Evolutionary conservation across 2,329 filamentous ascomycete genomes (phyloP).

Genomic region (Pyrenochaeta sp.): DNA sequence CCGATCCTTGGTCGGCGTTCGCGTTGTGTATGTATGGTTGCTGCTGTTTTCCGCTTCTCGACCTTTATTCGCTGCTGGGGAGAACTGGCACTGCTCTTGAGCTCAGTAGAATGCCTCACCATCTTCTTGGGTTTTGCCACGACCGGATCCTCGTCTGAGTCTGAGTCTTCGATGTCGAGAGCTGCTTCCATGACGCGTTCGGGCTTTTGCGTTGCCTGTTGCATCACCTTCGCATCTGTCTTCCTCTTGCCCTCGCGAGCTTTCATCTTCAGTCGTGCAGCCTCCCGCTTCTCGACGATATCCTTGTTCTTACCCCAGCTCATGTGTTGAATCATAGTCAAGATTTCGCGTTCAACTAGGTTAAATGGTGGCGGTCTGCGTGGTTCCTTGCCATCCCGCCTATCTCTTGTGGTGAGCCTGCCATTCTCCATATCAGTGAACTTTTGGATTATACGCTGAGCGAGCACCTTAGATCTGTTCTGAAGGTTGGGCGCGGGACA

Average conservation of each 20-base stretch:
- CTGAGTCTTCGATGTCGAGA: neutral
- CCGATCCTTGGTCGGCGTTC: neutral
- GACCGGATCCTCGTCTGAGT: neutral
- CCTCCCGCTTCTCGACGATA: conserved; percentile 1
- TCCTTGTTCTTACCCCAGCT: neutral
- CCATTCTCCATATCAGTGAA: conserved; percentile 2
- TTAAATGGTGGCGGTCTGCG: neutral
- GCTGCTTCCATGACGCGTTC: neutral
- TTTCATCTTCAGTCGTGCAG: neutral
- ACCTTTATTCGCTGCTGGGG: neutral
- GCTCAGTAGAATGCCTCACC: neutral
- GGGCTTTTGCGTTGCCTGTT: neutral
- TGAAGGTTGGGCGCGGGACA: neutral
- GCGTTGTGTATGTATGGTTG: neutral
- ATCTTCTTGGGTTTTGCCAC: neutral
- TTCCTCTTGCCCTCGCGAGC: neutral
- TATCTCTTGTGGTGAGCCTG: neutral
- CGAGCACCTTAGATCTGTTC: neutral
- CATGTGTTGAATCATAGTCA: conserved; percentile 5
- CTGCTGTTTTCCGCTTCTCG: no score
- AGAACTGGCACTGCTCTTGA: neutral
- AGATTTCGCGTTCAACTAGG: conserved; percentile 5
- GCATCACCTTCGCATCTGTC: neutral
- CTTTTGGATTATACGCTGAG: neutral
- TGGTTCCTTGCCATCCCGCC: neutral